Conservation (phyloP, 2,329 filamentous ascomycete species). For the Calonectria hawksworthii region DNA sequence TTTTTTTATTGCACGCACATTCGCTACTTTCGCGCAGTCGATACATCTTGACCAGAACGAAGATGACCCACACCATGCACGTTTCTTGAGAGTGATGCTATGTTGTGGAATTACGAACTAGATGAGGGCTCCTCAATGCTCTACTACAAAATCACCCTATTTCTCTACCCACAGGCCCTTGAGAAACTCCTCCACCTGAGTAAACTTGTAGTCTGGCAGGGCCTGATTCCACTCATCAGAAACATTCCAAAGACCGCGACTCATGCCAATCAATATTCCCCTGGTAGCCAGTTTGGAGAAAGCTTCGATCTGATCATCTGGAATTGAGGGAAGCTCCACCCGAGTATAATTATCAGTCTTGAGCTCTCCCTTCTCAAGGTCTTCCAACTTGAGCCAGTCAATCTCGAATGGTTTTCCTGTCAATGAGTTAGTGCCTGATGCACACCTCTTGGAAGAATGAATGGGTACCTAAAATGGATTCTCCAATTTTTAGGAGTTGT, state of each 20-base stretch:
- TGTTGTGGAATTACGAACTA: not conserved
- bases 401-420: slow-evolving; percentile 29
- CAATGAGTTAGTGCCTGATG: slow-evolving; percentile 47
- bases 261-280: slow-evolving; percentile 53
- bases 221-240: slow-evolving; percentile 61
- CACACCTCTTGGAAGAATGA: not conserved
- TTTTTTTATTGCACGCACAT: not conserved
- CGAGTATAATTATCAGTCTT: slow-evolving; percentile 46
- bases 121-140: not conserved
- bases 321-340: slow-evolving; percentile 22
- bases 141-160: not conserved
- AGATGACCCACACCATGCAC: not conserved
- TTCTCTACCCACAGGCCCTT: slow-evolving; percentile 36
- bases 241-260: slow-evolving; percentile 53
- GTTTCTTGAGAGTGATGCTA: not conserved
- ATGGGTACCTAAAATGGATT: slow-evolving; percentile 54
- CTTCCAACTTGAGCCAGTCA: slow-evolving; percentile 27
- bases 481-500: slow-evolving; percentile 54
- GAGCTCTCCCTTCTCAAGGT: slow-evolving; percentile 30
- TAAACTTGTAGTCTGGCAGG: slow-evolving; percentile 60
- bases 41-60: not conserved
- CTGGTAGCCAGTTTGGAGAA: slow-evolving; percentile 44
- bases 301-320: slow-evolving; percentile 33
- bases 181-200: slow-evolving; percentile 57
- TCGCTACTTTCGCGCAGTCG: not conserved